Base-by-base conservation (phyloP, 495 filamentous ascomycete species). In the Daldinia decipiens region DNA sequence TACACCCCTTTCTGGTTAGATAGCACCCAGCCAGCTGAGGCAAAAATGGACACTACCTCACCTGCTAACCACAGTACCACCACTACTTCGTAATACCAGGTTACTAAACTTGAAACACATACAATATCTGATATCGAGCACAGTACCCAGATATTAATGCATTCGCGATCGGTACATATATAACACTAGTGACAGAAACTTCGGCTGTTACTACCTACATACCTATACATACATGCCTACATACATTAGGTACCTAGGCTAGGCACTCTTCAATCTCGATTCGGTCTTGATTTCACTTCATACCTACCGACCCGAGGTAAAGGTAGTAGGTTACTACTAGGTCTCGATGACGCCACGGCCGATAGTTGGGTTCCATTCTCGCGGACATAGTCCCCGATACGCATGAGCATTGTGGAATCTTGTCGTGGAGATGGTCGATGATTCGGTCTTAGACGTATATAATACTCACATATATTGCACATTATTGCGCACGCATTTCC, bases 331-430 rank as follows among this genome's bases (percentile, higher is more conserved):
- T 21, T 21, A n/a, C n/a, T 47, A 52, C 50, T 55, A 17, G 43
- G 11, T 55, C n/a, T 36, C 27, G 24, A 36, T 59, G 52, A 67
- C 62, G 62, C 55, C 39, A 62, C 62, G 59, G 58, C 59, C 53
- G 53, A 67, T 71, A 51, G 53, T 67, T 62, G 63, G 68, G 63
- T 67, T 71, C 69, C 69, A 64, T 55, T 43, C 45, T 55, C 39
- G 47, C 54, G 62, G 63, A 43, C 31, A 62, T 52, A 63, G 60
- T 59, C 62, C 68, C 68, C 62, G 62, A 71, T 52, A 54, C 54
- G 62, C 43, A 59, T 67, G 39, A 34, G 40, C n/a, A 15, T 59
- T 54, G 51, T 31, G 19, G 29, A 59, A 15, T 31, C 19, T 54
- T 27, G 39, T 65, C 56, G 51, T 59, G 56, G 47, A 29, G 45